phyloP scores from a whole-genome alignment of 768 basidiomycete genomes.

The Boletus huronensis region DNA sequence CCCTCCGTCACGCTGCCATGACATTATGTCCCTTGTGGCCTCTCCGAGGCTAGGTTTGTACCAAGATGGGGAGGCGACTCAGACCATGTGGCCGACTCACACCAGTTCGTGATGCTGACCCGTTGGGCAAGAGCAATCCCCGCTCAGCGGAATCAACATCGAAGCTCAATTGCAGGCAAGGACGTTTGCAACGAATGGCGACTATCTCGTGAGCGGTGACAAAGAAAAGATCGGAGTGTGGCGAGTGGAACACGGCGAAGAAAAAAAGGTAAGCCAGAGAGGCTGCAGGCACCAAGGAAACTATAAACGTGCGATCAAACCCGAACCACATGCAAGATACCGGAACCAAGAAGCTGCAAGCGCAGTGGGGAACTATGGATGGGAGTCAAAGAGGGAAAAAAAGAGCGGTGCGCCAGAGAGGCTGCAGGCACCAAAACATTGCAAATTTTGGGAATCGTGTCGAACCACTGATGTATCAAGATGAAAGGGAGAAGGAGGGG shows the following conservation, averaged over 20 bases:
- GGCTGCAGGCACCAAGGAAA: constrained; percentile 1
- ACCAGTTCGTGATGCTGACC: not conserved
- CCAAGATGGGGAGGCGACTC: too few relatives aligned
- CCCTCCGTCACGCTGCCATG: not conserved
- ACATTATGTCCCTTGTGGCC: not conserved
- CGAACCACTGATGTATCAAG: not conserved
- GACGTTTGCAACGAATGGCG: not conserved
- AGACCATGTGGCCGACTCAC: too few relatives aligned
- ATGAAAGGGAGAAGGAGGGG: not conserved
- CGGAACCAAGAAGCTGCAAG: too few relatives aligned
- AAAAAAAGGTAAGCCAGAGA: not conserved
- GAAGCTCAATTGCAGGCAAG: too few relatives aligned
- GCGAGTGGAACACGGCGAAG: not conserved
- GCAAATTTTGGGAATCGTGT: not conserved
- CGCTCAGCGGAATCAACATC: not conserved
- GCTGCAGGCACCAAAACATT: too few relatives aligned
- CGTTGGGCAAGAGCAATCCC: not conserved
- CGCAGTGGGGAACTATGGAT: too few relatives aligned
- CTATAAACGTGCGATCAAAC: not conserved
- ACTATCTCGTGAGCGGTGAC: not conserved
- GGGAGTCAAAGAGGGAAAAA: too few relatives aligned
- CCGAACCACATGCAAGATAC: too few relatives aligned
- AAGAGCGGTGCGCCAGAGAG: too few relatives aligned
- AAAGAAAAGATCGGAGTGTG: not conserved
- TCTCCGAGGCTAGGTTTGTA: too few relatives aligned